Percentiles rank a stretch among this genome's conserved stretches.
Conservation (phyloP, 371 early-diverging fungal genomes). For the Mucor saturninus region DNA sequence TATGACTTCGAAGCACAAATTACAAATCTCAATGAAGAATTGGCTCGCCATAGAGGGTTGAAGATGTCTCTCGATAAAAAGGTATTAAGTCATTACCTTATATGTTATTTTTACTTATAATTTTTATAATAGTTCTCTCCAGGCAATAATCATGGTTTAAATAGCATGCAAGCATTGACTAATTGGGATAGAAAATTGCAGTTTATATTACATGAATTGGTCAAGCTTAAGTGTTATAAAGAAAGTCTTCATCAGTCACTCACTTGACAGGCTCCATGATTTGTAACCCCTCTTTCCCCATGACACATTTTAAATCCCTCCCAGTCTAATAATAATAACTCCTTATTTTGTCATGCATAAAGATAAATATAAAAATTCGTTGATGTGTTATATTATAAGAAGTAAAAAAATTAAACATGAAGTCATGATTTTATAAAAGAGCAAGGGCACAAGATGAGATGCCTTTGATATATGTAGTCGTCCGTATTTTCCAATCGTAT, state of each 20-base stretch:
- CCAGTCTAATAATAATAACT: not conserved
- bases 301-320: not conserved
- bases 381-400: not conserved
- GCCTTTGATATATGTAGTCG: conserved; percentile 40
- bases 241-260: conserved; percentile 10
- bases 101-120: too few species aligned
- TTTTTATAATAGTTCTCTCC: conserved; percentile 5
- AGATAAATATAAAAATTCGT: not conserved
- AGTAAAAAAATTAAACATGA: not conserved
- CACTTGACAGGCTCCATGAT: not conserved
- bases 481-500: conserved; percentile 50
- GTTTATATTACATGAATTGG: conserved; percentile 20
- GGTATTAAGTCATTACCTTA: conserved; percentile 1
- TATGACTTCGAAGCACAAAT: conserved; percentile 22
- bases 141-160: conserved; percentile 6
- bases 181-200: conserved; percentile 29
- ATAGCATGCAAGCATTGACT: conserved; percentile 20
- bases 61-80: conserved; percentile 20
- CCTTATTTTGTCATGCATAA: not conserved
- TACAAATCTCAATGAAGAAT: conserved; percentile 4
- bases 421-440: not conserved
- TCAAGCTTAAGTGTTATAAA: conserved; percentile 19
- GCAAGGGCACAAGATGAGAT: not conserved
- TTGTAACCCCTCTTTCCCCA: too few species aligned
- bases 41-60: conserved; percentile 24